Base-by-base conservation (phyloP, 2,329 filamentous ascomycete genomes). In the Aspergillus sp. region DNA sequence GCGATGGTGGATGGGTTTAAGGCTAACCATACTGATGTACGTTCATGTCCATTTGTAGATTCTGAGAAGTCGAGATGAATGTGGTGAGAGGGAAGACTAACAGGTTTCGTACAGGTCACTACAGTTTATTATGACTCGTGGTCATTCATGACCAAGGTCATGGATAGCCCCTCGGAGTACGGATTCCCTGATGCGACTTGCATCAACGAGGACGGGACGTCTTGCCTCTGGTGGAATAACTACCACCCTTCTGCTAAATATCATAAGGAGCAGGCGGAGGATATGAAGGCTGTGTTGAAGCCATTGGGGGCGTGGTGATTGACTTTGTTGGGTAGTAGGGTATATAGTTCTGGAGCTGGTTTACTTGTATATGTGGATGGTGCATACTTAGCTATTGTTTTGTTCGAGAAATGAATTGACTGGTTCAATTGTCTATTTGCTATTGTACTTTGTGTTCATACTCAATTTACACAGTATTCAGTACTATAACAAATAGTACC, bases 221-320 rank as follows among this genome's bases (percentile, higher is more conserved):
- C 59, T 9, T 74, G 71, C 62, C 31, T 74, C 3, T 74, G 73
- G 72, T 73, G 71, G 69, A 71, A 75, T 59, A 51, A 64, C 52
- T 73, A 73, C 49, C 71, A 75, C 49, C 72, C 73, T 4, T 66
- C 67, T 1, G 49, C 63, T 3, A 72, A 69, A 55, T 73, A 71
- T 58, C 71, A 73, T 46, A 18, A 60, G 49, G 51, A 69, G 12
- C 70, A 72, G 55, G 69, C 71, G 22, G 64, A 61, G n/a, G 68
- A 73, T 67, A 73, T 73, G 71, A 71, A 70, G 60, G 3, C 52
- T 22, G 42, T 56, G 26, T 54, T 73, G 26, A 31, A 58, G 11
- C 54, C 58, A 7, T 56, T 72, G 18, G 66, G 65, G 18, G 66
- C 62, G n/a, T 73, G 70, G 70, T 71, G 66, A 47, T 49, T 54